Percentiles rank a stretch among this genome's conserved stretches.
These are phyloP conservation scores for Sarcocystis neurona DNA, from an alignment of 169 alveolate species.

Conservation along the genomic window DNA sequence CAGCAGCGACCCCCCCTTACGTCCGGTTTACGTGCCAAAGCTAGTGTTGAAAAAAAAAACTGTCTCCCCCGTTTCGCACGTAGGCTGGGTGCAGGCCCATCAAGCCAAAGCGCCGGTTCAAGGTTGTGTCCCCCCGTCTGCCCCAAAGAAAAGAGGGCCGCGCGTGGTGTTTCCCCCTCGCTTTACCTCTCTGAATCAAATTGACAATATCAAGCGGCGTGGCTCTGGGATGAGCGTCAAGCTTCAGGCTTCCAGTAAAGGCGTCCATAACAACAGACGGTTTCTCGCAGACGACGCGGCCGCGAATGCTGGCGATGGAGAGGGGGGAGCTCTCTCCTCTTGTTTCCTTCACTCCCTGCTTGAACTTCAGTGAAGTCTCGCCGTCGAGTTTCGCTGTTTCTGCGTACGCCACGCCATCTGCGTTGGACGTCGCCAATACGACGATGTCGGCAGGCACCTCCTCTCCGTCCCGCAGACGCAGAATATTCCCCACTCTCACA, in stretches of 20 bases:
- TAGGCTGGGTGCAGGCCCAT: too few species aligned
- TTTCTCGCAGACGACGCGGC: constrained; percentile 58
- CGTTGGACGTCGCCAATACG: constrained; percentile 84
- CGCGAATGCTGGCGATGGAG: constrained; percentile 63
- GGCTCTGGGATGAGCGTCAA: constrained; percentile 60
- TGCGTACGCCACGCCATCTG: constrained; percentile 91
- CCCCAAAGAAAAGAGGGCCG: too few species aligned
- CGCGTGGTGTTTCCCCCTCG: too few species aligned
- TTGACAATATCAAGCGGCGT: constrained; percentile 40
- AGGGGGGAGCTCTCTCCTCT: constrained; percentile 47
- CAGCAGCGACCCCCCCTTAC: too few species aligned
- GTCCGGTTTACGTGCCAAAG: too few species aligned
- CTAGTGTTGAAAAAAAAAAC: too few species aligned
- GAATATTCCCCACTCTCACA: constrained; percentile 92
- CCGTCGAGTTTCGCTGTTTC: constrained; percentile 97
- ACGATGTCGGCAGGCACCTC: constrained; percentile 91
- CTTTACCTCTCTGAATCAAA: constrained; percentile 58
- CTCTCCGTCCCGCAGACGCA: constrained; percentile 86
- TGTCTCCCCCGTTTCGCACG: too few species aligned
- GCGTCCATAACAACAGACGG: constrained; percentile 47
- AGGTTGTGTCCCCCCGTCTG: too few species aligned
- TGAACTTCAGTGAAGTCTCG: constrained; percentile 91
- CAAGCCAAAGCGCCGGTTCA: too few species aligned
- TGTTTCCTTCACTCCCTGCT: constrained; percentile 84
- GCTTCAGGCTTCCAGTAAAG: constrained; percentile 63